Conservation (phyloP, 768 basidiomycete genomes). For the Boletales sp. region DNA sequence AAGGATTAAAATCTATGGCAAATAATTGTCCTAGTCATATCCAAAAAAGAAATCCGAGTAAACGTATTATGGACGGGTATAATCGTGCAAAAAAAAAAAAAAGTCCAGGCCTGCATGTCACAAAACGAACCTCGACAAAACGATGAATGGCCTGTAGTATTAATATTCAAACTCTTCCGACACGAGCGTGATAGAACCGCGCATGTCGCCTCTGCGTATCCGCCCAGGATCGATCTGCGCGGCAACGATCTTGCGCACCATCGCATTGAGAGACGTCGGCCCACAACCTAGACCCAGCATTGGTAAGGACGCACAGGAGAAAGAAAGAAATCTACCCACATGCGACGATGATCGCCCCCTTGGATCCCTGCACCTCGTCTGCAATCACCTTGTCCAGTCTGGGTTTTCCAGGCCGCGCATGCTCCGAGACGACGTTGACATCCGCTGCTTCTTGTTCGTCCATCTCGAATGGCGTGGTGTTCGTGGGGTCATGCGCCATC, state of each 20-base stretch:
- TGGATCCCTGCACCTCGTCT: slow-evolving; percentile 57
- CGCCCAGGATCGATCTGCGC: slow-evolving; percentile 54
- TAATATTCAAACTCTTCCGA: slow-evolving; percentile 68
- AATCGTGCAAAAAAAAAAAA: not conserved
- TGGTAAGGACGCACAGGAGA: no score
- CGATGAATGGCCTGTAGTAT: slow-evolving; percentile 9
- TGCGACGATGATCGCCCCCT: slow-evolving; percentile 60
- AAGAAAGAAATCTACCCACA: slow-evolving; percentile 44
- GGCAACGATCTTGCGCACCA: slow-evolving; percentile 64
- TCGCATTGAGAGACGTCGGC: slow-evolving; percentile 62
- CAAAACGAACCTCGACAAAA: slow-evolving; percentile 5
- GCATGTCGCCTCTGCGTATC: slow-evolving; percentile 52
- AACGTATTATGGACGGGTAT: not conserved
- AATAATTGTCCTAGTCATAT: no score
- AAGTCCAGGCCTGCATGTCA: not conserved
- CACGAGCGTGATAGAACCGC: slow-evolving; percentile 56
- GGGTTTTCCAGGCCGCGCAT: slow-evolving; percentile 63
- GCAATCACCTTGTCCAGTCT: slow-evolving; percentile 57
- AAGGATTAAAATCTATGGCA: no score
- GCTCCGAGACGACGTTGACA: slow-evolving; percentile 55
- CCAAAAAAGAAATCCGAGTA: no score
- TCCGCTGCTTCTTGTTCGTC: slow-evolving; percentile 58
- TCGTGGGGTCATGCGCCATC: not conserved
- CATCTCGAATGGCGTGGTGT: slow-evolving; percentile 39
- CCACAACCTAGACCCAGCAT: slow-evolving; percentile 57